Base-by-base conservation (phyloP, 495 filamentous ascomycete genomes). In the Tricharina praecox region DNA sequence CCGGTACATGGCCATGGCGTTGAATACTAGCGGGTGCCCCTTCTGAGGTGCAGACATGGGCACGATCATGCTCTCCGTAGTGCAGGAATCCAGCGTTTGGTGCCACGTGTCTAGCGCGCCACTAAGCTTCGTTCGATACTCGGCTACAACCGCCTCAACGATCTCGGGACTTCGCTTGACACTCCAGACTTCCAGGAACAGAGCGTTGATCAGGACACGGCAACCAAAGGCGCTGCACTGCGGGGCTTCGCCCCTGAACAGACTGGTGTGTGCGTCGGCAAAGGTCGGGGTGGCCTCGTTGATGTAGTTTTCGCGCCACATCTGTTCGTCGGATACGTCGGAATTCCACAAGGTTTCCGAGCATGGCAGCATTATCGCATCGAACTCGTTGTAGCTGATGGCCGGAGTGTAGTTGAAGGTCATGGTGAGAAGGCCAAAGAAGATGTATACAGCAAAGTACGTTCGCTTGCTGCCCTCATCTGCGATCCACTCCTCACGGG, bases 381-480 rank as follows among this genome's bases (percentile, higher is more conserved):
- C 92, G 55, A 97, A 92, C 64, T 96, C 92, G 64, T 94, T 92
- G 68, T 94, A 94, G 62, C 82, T 87, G 68, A 96, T 94, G 20
- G 86, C 79, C 20, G 92, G 92, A 1, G 88, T 94, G 64, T 96
- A 90, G 64, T 97, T 95, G 72, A 88, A 97, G 1, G 88, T 93
- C 55, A 97, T 64, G 5, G 90, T 97, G 50, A 97, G 68, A 61
- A 96, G 74, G 48, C 90, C 90, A 59, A 96, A 96, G 76, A 96
- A 97, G 66, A 97, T 87, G 66, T 96, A 96, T 47, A 96, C 88
- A n/a, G 90, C 90, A 55, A 86, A 97, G 68, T 96, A 97, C 1
- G 90, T 96, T 37, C 90, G 83, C 45, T 87, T 77, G 68, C 92
- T 93, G 18, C 86, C 85, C 61, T 97, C 90, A 59, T 97, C 90